Base-by-base conservation (phyloP, 192 early-diverging fungal genomes). In the Mortierella alpina region DNA sequence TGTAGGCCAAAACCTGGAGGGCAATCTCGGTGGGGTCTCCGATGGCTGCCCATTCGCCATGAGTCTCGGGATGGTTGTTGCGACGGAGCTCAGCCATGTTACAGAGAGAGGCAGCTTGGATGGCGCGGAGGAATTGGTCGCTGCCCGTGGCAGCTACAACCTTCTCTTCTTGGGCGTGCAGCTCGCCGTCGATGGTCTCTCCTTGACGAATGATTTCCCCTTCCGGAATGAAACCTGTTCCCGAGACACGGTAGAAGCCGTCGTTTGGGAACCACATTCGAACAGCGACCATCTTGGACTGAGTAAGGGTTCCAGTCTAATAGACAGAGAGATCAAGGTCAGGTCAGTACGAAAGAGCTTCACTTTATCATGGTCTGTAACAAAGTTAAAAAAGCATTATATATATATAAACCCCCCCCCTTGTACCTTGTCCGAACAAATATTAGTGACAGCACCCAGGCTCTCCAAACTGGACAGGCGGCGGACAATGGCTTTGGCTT, bases 11-110 rank as follows among this genome's bases (percentile, higher is more conserved):
- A 15, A 95, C 93, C 56, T 96, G 92, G 70, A 98, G 89, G 23
- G 97, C 95, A 70, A 96, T 90, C 82, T 98, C 97, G 1, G 97
- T 98, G 13, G 97, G 94, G 64, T 98, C 97, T 59, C 97, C 95
- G 64, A 92, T 88, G 45, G 89, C 81, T 55, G 86, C 89, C 92
- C 93, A 95, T 42, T 90, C 90, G 69, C 91, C 86, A 15, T 84
- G 83, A 17, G 73, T 81, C 62, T 77, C 74, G 11, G 74, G 74
- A 31, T 77, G 74, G 10, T 88, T 84, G 54, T 87, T 89, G 40
- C 88, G 84, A 63, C 88, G 86, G 58, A 92, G 87, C 42, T 93
- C 90, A 12, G 88, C 84, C 86, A 95, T 98, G 86, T 95, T 96
- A 77, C 96, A 97, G 50, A 97, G 92, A 10, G 92, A 85, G 6